These are phyloP conservation scores for Yamadazyma sp. DNA, from an alignment of 805 yeast species.

Conservation along the genomic window DNA sequence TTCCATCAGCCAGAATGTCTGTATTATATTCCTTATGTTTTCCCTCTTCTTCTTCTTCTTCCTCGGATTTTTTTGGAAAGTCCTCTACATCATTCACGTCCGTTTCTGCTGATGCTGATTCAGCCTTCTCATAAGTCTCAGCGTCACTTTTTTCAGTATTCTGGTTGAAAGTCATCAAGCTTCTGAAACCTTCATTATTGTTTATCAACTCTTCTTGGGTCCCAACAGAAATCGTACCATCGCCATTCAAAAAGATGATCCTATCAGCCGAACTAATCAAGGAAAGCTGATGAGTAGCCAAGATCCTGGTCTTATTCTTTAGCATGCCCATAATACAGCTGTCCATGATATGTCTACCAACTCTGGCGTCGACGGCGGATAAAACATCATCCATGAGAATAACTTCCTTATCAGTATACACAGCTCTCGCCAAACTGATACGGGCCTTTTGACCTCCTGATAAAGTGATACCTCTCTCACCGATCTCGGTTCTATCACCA, in stretches of 20 bases:
- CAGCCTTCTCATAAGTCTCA: conserved; percentile 18
- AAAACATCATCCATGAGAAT: conserved; percentile 34
- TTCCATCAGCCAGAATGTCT: conserved; percentile 24
- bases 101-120: conserved; percentile 18
- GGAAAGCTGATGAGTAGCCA: conserved; percentile 36
- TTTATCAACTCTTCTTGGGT: conserved; percentile 22
- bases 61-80: conserved; percentile 4
- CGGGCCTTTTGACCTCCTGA: conserved; percentile 39
- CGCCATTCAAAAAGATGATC: conserved; percentile 29
- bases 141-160: conserved; percentile 18
- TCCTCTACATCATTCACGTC: background rate
- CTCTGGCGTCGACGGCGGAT: conserved; percentile 36
- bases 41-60: conserved; percentile 29
- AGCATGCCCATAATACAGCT: conserved; percentile 26
- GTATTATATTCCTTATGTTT: conserved; percentile 28
- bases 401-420: conserved; percentile 28
- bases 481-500: conserved; percentile 34
- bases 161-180: conserved; percentile 26
- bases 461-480: conserved; percentile 35
- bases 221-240: conserved; percentile 28
- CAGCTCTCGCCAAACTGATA: conserved; percentile 34
- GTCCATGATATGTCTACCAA: conserved; percentile 32
- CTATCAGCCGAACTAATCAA: conserved; percentile 29
- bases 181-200: conserved; percentile 24
- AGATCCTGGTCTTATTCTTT: conserved; percentile 27